Conservation (phyloP, 2,329 filamentous ascomycete species). For the Ceratocystis papillata region DNA sequence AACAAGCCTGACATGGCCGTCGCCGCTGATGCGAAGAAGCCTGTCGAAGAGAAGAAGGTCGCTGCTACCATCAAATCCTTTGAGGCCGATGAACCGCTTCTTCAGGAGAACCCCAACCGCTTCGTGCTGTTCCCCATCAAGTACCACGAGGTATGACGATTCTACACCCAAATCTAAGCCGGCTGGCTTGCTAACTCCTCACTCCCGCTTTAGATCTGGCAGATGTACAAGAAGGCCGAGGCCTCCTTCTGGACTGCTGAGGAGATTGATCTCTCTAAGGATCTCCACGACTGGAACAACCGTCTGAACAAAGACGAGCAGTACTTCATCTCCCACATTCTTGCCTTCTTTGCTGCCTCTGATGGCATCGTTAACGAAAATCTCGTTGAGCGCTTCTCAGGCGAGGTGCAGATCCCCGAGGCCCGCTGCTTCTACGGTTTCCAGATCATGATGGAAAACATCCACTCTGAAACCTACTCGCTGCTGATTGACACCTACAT, state of each 20-base stretch:
- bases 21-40: constrained; percentile 36
- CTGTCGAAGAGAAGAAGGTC: constrained; percentile 37
- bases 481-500: constrained; percentile 99
- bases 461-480: constrained; percentile 99
- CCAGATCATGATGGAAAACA: constrained; percentile 99
- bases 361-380: constrained; percentile 99
- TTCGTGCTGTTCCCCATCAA: constrained; percentile 99
- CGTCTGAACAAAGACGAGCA: constrained; percentile 91
- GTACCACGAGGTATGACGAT: constrained; percentile 81
- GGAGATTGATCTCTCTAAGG: constrained; percentile 98
- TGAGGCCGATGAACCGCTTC: constrained; percentile 76
- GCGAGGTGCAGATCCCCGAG: constrained; percentile 93
- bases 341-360: constrained; percentile 97
- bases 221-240: constrained; percentile 99
- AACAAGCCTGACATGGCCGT: constrained; percentile 58
- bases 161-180: background rate
- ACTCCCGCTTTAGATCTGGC: constrained; percentile 65
- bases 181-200: background rate
- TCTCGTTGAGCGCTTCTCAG: constrained; percentile 92
- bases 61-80: constrained; percentile 49
- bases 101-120: constrained; percentile 89
- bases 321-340: constrained; percentile 96
- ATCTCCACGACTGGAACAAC: constrained; percentile 99
- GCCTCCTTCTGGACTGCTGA: constrained; percentile 99
- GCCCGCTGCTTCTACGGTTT: constrained; percentile 99